These are phyloP conservation scores for Trichosporon sp. DNA, from an alignment of 1,284 basidiomycete genomes.

Conservation along the genomic window DNA sequence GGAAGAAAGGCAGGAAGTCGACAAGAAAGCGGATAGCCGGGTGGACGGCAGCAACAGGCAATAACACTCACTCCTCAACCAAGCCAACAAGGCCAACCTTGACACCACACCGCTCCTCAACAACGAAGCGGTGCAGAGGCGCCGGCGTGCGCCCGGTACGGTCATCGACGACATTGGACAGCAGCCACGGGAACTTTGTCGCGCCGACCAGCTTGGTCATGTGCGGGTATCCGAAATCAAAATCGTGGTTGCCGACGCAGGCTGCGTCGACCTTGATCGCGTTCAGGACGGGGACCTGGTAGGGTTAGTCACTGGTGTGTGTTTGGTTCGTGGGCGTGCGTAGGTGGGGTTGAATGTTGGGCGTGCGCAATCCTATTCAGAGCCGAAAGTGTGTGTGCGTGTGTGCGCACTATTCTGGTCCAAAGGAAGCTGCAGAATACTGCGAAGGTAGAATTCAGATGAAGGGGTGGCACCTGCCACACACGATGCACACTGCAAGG, in stretches of 20 bases:
- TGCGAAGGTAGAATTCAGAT: too few relatives aligned
- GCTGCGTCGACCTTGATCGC: constrained; percentile 43
- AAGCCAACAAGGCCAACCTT: constrained; percentile 74
- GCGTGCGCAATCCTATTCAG: too few relatives aligned
- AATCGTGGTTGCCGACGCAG: constrained; percentile 66
- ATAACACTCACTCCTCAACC: constrained; percentile 62
- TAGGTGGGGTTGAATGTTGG: too few relatives aligned
- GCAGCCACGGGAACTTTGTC: constrained; percentile 65
- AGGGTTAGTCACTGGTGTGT: neutral
- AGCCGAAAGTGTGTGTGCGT: too few relatives aligned
- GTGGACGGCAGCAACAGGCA: too few relatives aligned
- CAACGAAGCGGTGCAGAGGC: constrained; percentile 56
- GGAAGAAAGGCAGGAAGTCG: too few relatives aligned
- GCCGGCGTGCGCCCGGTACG: constrained; percentile 58
- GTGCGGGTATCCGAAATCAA: constrained; percentile 76
- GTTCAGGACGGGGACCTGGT: constrained; percentile 71
- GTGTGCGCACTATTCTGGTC: too few relatives aligned
- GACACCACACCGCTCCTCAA: constrained; percentile 62
- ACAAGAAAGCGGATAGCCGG: too few relatives aligned
- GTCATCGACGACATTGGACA: constrained; percentile 68
- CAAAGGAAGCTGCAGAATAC: too few relatives aligned
- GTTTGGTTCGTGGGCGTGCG: too few relatives aligned
- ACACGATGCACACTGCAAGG: too few relatives aligned
- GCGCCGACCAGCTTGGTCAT: constrained; percentile 65
- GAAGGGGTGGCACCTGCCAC: too few relatives aligned